Evolutionary conservation across 176 grass and related monocot genomes (phyloP).

Genomic region (Phoenix roebelenii): DNA sequence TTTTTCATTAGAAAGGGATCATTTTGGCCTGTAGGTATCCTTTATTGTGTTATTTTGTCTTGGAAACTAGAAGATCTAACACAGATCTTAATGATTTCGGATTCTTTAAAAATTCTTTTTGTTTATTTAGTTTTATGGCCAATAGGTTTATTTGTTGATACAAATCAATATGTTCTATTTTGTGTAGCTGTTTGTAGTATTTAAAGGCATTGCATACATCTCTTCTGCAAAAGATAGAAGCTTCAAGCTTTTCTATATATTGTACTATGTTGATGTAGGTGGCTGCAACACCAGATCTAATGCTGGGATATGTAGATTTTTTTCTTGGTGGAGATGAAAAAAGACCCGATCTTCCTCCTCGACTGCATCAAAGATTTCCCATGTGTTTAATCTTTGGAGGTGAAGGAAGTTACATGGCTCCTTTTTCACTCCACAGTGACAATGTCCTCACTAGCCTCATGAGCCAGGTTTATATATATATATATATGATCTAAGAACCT

Average conservation of each 20-base stretch:
- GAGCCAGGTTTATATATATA: conserved; percentile 52
- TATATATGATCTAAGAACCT: too few species aligned
- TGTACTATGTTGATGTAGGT: conserved; percentile 37
- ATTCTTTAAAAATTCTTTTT: too few species aligned
- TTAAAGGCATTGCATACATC: too few species aligned
- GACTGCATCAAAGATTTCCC: conserved; percentile 89
- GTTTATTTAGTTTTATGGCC: too few species aligned
- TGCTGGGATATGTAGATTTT: conserved; percentile 98
- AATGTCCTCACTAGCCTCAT: conserved; percentile 97
- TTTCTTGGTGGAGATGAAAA: conserved; percentile 99
- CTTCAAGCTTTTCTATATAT: conserved; percentile 10
- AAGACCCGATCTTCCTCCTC: conserved; percentile 90
- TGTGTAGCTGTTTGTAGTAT: too few species aligned
- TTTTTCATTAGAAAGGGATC: too few species aligned
- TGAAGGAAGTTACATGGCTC: conserved; percentile 98
- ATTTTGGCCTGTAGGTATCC: too few species aligned
- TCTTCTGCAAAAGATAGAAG: background rate
- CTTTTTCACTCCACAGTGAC: conserved; percentile 90
- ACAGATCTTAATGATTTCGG: too few species aligned
- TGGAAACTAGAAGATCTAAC: too few species aligned
- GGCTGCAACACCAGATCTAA: conserved; percentile 84
- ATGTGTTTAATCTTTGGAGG: conserved; percentile 92
- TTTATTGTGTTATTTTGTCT: too few species aligned
- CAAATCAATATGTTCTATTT: too few species aligned
- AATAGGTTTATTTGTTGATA: too few species aligned